A percentile compares a stretch with the other conserved stretches of the same genome.
phyloP scores from a whole-genome alignment of 305 asterid species.

The Fraxinus platypoda region DNA sequence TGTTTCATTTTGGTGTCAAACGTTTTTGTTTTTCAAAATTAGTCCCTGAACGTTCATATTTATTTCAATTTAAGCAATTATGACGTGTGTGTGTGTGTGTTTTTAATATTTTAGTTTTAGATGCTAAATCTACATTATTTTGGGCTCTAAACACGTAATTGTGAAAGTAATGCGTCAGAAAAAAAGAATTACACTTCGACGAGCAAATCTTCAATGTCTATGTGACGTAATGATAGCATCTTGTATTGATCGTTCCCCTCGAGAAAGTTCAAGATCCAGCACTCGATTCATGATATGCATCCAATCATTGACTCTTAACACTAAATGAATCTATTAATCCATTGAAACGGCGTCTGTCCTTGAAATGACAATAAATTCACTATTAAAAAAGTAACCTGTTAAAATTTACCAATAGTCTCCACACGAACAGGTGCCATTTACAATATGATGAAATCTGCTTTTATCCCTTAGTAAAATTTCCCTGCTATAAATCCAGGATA shows the following conservation, averaged over 20 bases:
- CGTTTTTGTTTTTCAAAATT: not conserved
- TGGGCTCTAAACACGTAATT: not conserved
- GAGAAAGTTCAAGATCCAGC: not conserved
- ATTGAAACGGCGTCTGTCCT: not conserved
- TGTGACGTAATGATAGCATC: not conserved
- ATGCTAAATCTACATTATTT: not conserved
- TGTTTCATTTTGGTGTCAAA: not conserved
- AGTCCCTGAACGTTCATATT: not conserved
- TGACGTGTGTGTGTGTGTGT: no score
- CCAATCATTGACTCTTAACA: not conserved
- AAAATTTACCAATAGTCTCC: constrained; percentile 50
- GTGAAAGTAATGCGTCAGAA: not conserved
- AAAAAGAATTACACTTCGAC: not conserved
- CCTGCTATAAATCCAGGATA: constrained; percentile 41
- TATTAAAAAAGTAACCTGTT: not conserved
- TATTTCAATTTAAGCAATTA: not conserved
- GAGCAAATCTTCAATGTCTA: no score
- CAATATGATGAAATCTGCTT: constrained; percentile 54
- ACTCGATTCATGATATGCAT: not conserved
- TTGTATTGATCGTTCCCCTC: not conserved
- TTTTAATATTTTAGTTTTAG: no score
- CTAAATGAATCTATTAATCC: not conserved
- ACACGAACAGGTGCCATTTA: constrained; percentile 48
- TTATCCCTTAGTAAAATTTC: constrained; percentile 49
- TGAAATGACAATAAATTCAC: not conserved